Evolutionary conservation across 805 yeast species (phyloP).

Genomic region (Candida xyloterini): DNA sequence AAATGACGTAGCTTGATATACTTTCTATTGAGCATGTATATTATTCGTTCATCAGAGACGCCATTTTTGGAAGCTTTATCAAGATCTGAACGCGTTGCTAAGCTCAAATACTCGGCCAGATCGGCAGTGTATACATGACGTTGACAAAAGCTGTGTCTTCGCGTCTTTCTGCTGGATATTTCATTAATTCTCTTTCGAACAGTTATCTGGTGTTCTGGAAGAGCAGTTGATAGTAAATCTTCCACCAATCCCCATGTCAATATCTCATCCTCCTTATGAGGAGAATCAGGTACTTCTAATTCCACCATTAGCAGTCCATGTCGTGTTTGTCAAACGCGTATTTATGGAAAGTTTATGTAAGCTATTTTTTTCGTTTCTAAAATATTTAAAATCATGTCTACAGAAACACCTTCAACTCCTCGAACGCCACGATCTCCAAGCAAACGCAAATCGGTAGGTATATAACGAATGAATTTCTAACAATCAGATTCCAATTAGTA

Average conservation of each 20-base stretch:
- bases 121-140: conserved; percentile 35
- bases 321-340: conserved; percentile 5
- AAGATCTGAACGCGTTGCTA: conserved; percentile 26
- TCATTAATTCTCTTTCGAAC: neutral
- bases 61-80: conserved; percentile 23
- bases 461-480: conserved; percentile 1
- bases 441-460: conserved; percentile 16
- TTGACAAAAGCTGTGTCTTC: conserved; percentile 29
- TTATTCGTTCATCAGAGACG: conserved; percentile 26
- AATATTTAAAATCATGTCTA: conserved; percentile 6
- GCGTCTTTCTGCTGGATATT: conserved; percentile 14
- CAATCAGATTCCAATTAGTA: conserved; percentile 55
- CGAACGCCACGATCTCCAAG: conserved; percentile 12
- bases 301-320: conserved; percentile 6
- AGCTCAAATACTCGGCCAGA: conserved; percentile 31
- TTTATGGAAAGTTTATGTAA: conserved; percentile 2
- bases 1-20: conserved; percentile 28
- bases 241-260: conserved; percentile 18
- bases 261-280: conserved; percentile 16
- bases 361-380: conserved; percentile 5
- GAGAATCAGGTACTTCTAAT: conserved; percentile 22
- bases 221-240: conserved; percentile 4
- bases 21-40: conserved; percentile 29
- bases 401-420: conserved; percentile 6
- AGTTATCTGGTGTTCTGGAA: neutral